Evolutionary conservation across 352 stramenopile genomes (phyloP).

Genomic region (Pythium brachiatum): DNA sequence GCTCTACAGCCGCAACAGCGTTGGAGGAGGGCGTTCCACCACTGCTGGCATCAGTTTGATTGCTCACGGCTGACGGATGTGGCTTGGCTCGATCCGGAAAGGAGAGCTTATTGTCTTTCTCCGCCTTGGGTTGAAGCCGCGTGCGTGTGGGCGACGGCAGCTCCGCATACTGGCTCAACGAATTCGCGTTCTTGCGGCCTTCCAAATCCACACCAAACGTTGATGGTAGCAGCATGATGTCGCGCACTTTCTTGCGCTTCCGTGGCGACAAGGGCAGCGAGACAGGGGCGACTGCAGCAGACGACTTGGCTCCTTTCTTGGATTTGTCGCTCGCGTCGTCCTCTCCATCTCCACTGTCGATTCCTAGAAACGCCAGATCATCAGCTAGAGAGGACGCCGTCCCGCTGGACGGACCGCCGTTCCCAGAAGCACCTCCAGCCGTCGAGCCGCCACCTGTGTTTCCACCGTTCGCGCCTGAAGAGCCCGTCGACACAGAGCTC

Average conservation of each 20-base stretch:
- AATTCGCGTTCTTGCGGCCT: slow-evolving; percentile 31
- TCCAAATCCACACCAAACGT: slow-evolving; percentile 62
- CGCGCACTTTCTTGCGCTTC: slow-evolving; percentile 40
- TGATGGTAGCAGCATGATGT: slow-evolving; percentile 62
- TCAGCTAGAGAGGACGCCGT: slow-evolving; percentile 6
- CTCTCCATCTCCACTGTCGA: slow-evolving; percentile 8
- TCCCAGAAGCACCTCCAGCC: not conserved
- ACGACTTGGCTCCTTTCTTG: slow-evolving; percentile 2
- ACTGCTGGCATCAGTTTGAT: not conserved
- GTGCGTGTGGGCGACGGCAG: slow-evolving; percentile 50
- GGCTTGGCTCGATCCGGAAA: not conserved
- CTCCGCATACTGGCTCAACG: slow-evolving; percentile 38
- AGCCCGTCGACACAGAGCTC: not conserved
- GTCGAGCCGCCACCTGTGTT: not conserved
- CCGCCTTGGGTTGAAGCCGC: slow-evolving; percentile 27
- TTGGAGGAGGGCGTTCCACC: too few species aligned
- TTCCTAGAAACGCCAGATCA: slow-evolving; percentile 22
- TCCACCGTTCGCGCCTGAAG: not conserved
- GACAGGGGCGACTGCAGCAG: not conserved
- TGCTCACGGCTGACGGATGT: not conserved
- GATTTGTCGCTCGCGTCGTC: not conserved
- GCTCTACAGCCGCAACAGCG: not conserved
- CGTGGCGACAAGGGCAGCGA: slow-evolving; percentile 14
- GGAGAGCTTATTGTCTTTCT: not conserved
- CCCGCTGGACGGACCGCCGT: not conserved